Percentiles rank a stretch among this genome's conserved stretches.
phyloP scores from a whole-genome alignment of 176 grass and related monocot genomes.

The Tuctoria greenei region DNA sequence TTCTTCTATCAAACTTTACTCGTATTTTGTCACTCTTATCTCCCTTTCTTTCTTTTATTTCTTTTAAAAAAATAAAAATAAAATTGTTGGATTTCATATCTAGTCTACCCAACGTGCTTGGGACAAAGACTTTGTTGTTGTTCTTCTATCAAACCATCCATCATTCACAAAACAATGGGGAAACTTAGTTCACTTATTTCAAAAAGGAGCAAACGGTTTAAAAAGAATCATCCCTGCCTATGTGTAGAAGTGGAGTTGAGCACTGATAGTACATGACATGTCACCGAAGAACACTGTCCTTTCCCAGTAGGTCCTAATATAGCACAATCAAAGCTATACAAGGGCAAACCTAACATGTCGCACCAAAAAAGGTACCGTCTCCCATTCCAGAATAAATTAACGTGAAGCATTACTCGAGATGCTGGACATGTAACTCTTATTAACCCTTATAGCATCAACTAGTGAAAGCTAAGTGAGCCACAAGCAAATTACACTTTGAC shows the following conservation, averaged over 20 bases:
- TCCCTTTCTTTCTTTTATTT: too few relatives aligned
- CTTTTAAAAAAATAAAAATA: too few relatives aligned
- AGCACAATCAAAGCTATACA: not conserved
- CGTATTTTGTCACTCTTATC: too few relatives aligned
- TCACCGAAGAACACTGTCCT: not conserved
- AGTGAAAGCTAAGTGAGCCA: not conserved
- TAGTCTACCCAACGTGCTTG: too few relatives aligned
- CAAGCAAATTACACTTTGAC: not conserved
- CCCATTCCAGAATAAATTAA: not conserved
- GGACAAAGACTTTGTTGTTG: too few relatives aligned
- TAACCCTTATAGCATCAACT: not conserved
- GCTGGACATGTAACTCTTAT: not conserved
- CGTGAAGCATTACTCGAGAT: not conserved
- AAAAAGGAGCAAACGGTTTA: not conserved
- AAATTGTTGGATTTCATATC: too few relatives aligned
- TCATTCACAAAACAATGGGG: not conserved
- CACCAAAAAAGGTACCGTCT: not conserved
- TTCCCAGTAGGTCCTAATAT: not conserved
- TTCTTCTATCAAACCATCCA: not conserved
- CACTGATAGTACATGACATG: not conserved
- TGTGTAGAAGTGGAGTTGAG: not conserved
- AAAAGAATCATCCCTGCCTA: not conserved
- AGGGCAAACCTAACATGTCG: not conserved
- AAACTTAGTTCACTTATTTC: not conserved
- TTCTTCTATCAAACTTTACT: not conserved